Evolutionary conservation across 352 stramenopile species (phyloP).

Genomic region (Pythium angustatum): DNA sequence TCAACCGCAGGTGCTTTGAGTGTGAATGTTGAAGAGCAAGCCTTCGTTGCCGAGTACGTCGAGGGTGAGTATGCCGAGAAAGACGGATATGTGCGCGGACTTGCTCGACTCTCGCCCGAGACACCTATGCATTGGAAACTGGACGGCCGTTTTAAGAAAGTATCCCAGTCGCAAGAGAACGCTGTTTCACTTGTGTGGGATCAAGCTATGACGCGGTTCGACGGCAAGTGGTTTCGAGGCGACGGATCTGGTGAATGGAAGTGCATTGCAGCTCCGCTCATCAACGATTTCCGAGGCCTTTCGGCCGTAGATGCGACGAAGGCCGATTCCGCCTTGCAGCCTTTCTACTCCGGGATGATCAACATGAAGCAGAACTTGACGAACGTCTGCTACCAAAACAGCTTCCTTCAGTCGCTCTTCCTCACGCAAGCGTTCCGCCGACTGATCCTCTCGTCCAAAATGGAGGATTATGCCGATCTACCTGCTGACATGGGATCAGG

Average conservation of each 20-base stretch:
- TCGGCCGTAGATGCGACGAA: slow-evolving; percentile 30
- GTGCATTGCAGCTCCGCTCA: slow-evolving; percentile 52
- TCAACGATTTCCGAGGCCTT: slow-evolving; percentile 70
- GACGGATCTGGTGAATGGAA: slow-evolving; percentile 83
- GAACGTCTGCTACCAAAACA: slow-evolving; percentile 92
- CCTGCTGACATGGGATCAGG: slow-evolving; percentile 25
- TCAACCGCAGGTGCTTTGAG: slow-evolving; percentile 64
- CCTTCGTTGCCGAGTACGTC: slow-evolving; percentile 64
- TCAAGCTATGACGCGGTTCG: slow-evolving; percentile 51
- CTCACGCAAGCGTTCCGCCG: slow-evolving; percentile 84
- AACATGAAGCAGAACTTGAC: slow-evolving; percentile 91
- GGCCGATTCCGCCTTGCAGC: slow-evolving; percentile 39
- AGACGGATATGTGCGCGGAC: slow-evolving; percentile 63
- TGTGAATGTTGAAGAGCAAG: slow-evolving; percentile 38
- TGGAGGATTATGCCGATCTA: slow-evolving; percentile 41
- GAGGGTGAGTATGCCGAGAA: slow-evolving; percentile 73
- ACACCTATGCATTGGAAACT: slow-evolving; percentile 49
- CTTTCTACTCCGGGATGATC: slow-evolving; percentile 82
- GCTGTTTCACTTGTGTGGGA: slow-evolving; percentile 71
- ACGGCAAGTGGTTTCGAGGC: slow-evolving; percentile 85
- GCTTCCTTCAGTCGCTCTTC: slow-evolving; percentile 86
- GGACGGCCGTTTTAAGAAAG: slow-evolving; percentile 69
- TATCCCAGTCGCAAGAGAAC: slow-evolving; percentile 68
- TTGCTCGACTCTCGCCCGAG: slow-evolving; percentile 41
- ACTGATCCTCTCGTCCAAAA: slow-evolving; percentile 62